Evolutionary conservation across 2,329 filamentous ascomycete species (phyloP).

Genomic region (Trichoderma simmonsii): DNA sequence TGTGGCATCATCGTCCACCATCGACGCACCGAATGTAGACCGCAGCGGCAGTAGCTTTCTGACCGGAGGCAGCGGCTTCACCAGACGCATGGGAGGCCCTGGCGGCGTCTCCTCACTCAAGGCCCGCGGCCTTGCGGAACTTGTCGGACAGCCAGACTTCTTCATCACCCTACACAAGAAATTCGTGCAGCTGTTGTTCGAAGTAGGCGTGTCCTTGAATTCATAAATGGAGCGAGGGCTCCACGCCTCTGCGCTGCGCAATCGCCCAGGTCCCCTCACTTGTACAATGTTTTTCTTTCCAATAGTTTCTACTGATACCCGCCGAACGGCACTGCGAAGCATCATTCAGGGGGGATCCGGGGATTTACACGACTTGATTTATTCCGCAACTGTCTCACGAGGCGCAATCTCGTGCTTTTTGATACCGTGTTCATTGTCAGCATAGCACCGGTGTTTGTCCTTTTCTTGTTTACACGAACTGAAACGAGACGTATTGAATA

Average conservation of each 20-base stretch:
- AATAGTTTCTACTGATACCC: slow-evolving; percentile 15
- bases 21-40: slow-evolving; percentile 34
- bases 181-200: slow-evolving; percentile 61
- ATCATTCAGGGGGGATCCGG: not conserved
- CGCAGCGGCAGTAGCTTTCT: slow-evolving; percentile 54
- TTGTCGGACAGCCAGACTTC: slow-evolving; percentile 64
- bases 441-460: slow-evolving; percentile 24
- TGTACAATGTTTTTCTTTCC: not conserved
- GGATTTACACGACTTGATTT: not conserved
- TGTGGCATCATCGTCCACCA: slow-evolving; percentile 26
- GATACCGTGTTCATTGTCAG: slow-evolving; percentile 15
- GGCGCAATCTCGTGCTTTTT: not conserved
- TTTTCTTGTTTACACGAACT: slow-evolving; percentile 3
- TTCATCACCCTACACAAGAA: slow-evolving; percentile 64
- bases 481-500: slow-evolving; percentile 22
- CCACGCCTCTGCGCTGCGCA: not conserved
- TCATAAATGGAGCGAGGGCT: slow-evolving; percentile 33
- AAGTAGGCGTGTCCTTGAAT: slow-evolving; percentile 54
- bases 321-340: slow-evolving; percentile 15
- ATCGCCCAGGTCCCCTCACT: not conserved
- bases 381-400: not conserved
- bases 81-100: slow-evolving; percentile 55
- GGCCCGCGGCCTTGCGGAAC: slow-evolving; percentile 60
- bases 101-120: slow-evolving; percentile 55
- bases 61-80: slow-evolving; percentile 54